A percentile compares a stretch with the other conserved stretches of the same genome.
These are phyloP conservation scores for Rhodotorula sphaerocarpa DNA, from an alignment of 768 basidiomycete genomes.

Conservation along the genomic window DNA sequence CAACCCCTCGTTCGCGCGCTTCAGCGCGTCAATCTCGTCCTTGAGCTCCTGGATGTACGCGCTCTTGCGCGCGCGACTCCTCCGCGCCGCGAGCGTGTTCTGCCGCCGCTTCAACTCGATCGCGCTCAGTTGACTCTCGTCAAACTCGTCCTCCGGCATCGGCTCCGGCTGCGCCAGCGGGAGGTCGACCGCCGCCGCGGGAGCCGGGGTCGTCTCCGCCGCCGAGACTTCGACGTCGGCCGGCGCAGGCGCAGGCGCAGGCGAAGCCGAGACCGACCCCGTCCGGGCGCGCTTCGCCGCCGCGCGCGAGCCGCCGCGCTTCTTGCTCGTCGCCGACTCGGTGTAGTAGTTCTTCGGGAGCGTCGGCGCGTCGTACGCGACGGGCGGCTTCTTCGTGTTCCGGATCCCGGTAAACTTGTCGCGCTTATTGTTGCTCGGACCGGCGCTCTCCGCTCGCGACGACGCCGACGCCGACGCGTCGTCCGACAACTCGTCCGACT, in stretches of 20 bases:
- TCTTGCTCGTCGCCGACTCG: constrained; percentile 36
- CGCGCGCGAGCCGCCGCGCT: constrained; percentile 28
- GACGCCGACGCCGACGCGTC: too few relatives aligned
- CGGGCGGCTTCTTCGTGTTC: constrained; percentile 34
- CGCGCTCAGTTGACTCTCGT: constrained; percentile 46
- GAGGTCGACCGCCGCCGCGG: background rate
- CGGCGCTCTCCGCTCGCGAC: too few relatives aligned
- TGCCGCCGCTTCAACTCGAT: constrained; percentile 70
- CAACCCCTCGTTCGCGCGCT: constrained; percentile 21
- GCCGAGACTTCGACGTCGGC: too few relatives aligned
- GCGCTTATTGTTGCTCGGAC: background rate
- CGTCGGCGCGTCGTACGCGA: constrained; percentile 38
- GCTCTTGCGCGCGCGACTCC: constrained; percentile 65
- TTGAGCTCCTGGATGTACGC: constrained; percentile 62
- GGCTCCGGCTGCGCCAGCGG: constrained; percentile 10
- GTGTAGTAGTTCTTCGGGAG: constrained; percentile 36
- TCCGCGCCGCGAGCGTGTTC: constrained; percentile 78
- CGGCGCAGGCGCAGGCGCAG: background rate
- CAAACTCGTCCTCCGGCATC: constrained; percentile 25
- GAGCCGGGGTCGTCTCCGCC: background rate
- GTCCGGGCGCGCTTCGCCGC: background rate
- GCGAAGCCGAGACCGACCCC: background rate
- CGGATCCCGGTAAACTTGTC: constrained; percentile 38
- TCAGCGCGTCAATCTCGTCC: constrained; percentile 36
- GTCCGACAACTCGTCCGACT: background rate